A percentile compares a stretch with the other conserved stretches of the same genome.
These are phyloP conservation scores for Carex myosuroides DNA, from an alignment of 176 grass and related monocot genomes.

Conservation along the genomic window DNA sequence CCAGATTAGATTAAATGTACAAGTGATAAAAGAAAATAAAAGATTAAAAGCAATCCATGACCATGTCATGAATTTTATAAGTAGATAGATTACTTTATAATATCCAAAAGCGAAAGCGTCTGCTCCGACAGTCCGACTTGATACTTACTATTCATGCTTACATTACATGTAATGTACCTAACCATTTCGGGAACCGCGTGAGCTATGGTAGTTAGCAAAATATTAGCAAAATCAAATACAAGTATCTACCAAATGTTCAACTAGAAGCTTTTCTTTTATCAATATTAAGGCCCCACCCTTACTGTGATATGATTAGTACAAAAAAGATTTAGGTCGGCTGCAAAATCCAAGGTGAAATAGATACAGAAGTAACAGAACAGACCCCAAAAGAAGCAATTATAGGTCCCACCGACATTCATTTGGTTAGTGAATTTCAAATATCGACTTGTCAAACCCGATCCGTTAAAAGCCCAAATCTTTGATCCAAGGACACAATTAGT, in stretches of 20 bases:
- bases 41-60: background rate
- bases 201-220: background rate
- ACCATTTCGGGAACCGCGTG: background rate
- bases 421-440: background rate
- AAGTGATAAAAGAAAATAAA: background rate
- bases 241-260: background rate
- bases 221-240: background rate
- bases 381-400: background rate
- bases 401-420: background rate
- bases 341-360: background rate
- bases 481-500: too few species aligned
- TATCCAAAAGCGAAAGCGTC: background rate
- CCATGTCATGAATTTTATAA: background rate
- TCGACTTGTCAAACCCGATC: too few species aligned
- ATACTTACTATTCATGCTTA: background rate
- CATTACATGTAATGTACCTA: background rate
- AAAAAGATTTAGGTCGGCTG: background rate
- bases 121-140: background rate
- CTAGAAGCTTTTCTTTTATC: background rate
- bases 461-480: too few species aligned
- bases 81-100: background rate
- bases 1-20: background rate
- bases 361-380: background rate
- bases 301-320: background rate
- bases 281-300: background rate